Conservation (phyloP, 495 filamentous ascomycete genomes). For the Penicillium atrosanguineum region DNA sequence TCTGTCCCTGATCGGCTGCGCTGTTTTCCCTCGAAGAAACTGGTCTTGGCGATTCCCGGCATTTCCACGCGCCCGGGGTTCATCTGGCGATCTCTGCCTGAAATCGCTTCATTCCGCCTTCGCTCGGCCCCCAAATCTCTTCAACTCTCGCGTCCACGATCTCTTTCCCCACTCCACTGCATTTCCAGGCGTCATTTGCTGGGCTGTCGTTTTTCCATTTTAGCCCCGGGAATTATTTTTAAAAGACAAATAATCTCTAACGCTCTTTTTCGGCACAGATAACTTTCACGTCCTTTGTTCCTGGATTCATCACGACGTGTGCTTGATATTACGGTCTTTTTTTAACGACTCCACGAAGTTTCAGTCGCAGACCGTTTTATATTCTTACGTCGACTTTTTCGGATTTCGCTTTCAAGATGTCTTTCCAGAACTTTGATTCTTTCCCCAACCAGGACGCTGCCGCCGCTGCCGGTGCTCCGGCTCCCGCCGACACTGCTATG, state of each 20-base stretch:
- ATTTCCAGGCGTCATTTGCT: not conserved
- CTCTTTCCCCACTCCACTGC: not conserved
- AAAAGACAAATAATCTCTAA: conserved; percentile 5
- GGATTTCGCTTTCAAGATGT: conserved; percentile 43
- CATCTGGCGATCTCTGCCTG: not conserved
- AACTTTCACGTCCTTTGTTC: conserved; percentile 25
- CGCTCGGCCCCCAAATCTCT: conserved; percentile 1
- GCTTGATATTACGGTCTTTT: conserved; percentile 39
- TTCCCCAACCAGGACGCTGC: conserved; percentile 56
- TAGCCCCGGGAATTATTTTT: not conserved
- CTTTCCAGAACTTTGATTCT: conserved; percentile 59
- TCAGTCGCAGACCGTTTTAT: conserved; percentile 39
- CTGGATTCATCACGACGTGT: conserved; percentile 34
- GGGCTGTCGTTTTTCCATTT: not conserved
- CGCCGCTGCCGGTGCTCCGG: conserved; percentile 51
- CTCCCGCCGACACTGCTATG: conserved; percentile 51
- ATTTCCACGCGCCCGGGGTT: conserved; percentile 2
- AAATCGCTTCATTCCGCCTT: not conserved
- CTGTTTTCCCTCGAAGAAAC: not conserved
- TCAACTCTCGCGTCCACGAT: conserved; percentile 1
- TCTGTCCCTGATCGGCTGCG: conserved; percentile 1
- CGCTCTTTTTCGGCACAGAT: conserved; percentile 8
- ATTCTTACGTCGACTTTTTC: conserved; percentile 30
- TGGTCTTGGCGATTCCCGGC: conserved; percentile 16
- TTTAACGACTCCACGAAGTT: conserved; percentile 45